Evolutionary conservation across 768 basidiomycete genomes (phyloP).

Genomic region (Plicaturopsis crispa): DNA sequence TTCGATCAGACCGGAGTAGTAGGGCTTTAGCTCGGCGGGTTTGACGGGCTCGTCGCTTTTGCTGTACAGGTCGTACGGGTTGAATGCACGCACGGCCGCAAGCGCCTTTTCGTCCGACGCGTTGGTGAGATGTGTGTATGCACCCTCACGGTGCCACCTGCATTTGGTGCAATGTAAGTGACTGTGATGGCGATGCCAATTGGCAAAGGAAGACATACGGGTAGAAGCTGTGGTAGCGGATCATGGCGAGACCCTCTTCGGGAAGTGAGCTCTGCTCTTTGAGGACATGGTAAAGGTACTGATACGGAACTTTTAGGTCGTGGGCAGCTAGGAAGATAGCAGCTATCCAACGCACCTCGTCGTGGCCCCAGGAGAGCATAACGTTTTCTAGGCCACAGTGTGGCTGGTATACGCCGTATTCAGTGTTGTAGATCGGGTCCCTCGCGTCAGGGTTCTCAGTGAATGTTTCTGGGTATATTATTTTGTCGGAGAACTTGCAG

Average conservation of each 20-base stretch:
- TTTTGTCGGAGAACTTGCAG: constrained; percentile 79
- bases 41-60: constrained; percentile 71
- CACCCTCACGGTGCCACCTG: constrained; percentile 84
- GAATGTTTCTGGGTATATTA: constrained; percentile 77
- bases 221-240: constrained; percentile 93
- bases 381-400: constrained; percentile 81
- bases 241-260: constrained; percentile 81
- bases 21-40: constrained; percentile 60
- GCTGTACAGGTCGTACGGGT: constrained; percentile 92
- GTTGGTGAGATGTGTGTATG: constrained; percentile 74
- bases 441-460: constrained; percentile 59
- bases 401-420: constrained; percentile 69
- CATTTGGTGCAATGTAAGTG: neutral
- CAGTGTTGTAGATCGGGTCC: constrained; percentile 61
- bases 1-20: constrained; percentile 75
- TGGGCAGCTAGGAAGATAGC: constrained; percentile 1
- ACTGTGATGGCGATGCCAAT: neutral
- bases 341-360: constrained; percentile 49
- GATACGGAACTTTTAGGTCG: constrained; percentile 1
- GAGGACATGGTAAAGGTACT: constrained; percentile 82
- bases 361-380: constrained; percentile 88
- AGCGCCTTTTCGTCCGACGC: constrained; percentile 60
- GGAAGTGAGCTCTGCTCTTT: constrained; percentile 81
- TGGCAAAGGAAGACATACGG: constrained; percentile 38
- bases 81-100: constrained; percentile 78